Conservation (phyloP, 2,329 filamentous ascomycete genomes). For the Fusarium nematophilum region DNA sequence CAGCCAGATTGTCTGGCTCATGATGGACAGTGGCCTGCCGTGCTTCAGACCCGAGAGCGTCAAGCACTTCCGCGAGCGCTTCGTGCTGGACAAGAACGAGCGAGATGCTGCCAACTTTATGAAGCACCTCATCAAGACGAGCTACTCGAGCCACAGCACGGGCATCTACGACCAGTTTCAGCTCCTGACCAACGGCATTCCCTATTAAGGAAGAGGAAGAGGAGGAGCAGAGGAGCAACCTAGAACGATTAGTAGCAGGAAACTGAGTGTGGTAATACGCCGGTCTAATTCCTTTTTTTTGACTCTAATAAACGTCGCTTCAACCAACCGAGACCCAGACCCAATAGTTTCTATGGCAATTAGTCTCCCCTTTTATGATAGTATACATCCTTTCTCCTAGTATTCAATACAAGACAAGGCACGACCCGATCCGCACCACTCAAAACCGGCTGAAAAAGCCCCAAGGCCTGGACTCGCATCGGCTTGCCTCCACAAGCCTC, state of each 20-base stretch:
- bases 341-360: constrained; percentile 9
- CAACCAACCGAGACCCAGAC: not conserved
- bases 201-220: constrained; percentile 69
- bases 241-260: not conserved
- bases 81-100: constrained; percentile 92
- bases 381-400: constrained; percentile 11
- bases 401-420: not conserved
- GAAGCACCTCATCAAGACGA: constrained; percentile 88
- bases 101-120: constrained; percentile 96
- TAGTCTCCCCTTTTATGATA: constrained; percentile 25
- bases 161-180: constrained; percentile 99
- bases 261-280: not conserved
- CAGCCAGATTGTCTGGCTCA: constrained; percentile 87
- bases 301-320: constrained; percentile 1
- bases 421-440: too few relatives aligned
- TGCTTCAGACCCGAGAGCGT: constrained; percentile 99
- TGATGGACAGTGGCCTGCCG: constrained; percentile 95
- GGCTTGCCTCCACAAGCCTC: not conserved
- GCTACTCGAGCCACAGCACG: constrained; percentile 89
- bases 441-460: too few relatives aligned
- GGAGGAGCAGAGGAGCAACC: not conserved
- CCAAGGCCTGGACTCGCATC: not conserved
- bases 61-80: constrained; percentile 89
- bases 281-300: constrained; percentile 7
- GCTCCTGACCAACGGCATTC: constrained; percentile 95